Percentiles rank a stretch among this genome's conserved stretches.
Conservation (phyloP, 163 green algal species). For the Scenedesmus sp. region DNA sequence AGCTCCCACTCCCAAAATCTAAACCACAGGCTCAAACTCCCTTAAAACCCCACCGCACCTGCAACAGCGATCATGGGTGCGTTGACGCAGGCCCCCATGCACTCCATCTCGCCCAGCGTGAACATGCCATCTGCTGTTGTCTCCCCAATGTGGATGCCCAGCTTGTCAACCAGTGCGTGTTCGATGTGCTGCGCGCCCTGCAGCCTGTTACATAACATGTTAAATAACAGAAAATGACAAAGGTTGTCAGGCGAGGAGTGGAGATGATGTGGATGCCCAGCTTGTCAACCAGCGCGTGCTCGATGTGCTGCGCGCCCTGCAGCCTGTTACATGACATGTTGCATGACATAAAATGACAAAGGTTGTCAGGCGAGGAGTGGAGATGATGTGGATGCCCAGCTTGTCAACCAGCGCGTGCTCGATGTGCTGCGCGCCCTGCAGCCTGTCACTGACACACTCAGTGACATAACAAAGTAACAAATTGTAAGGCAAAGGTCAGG, state of each 20-base stretch:
- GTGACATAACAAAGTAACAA: no score
- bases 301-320: constrained; percentile 87
- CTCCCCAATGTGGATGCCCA: constrained; percentile 92
- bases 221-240: not conserved
- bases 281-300: constrained; percentile 86
- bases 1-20: no score
- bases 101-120: constrained; percentile 99
- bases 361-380: not conserved
- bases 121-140: constrained; percentile 96
- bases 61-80: constrained; percentile 98
- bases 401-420: constrained; percentile 87
- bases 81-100: constrained; percentile 99
- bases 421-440: constrained; percentile 88
- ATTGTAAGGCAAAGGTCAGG: no score
- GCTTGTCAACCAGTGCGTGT: constrained; percentile 85
- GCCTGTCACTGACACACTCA: constrained; percentile 56
- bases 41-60: not conserved
- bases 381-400: constrained; percentile 84
- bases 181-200: constrained; percentile 91
- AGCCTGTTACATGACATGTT: constrained; percentile 64
- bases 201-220: constrained; percentile 71
- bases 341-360: not conserved
- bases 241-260: not conserved
- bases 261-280: constrained; percentile 84
- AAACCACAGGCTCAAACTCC: no score